Evolutionary conservation across 805 yeast genomes (phyloP).

Genomic region (Hanseniaspora pseudoguilliermondii): DNA sequence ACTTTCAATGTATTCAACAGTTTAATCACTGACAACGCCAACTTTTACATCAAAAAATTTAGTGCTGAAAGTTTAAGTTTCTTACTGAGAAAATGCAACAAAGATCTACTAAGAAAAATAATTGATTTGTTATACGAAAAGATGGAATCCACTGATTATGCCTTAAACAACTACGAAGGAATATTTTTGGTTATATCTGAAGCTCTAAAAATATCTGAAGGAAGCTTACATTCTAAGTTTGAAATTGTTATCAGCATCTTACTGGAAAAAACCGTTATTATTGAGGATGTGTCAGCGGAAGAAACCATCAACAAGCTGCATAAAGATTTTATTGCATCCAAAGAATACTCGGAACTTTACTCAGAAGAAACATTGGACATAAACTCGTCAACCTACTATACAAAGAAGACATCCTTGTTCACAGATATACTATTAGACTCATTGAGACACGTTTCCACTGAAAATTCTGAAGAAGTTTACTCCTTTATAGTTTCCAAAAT

Average conservation of each 20-base stretch:
- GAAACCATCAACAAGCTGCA: background rate
- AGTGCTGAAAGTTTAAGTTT: conserved; percentile 86
- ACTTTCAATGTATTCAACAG: conserved; percentile 59
- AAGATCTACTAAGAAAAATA: conserved; percentile 35
- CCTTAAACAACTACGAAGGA: conserved; percentile 42
- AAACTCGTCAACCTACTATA: conserved; percentile 18
- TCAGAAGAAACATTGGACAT: conserved; percentile 13
- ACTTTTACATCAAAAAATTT: conserved; percentile 54
- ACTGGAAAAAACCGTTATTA: conserved; percentile 24
- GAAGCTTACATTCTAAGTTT: conserved; percentile 64
- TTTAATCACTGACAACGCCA: conserved; percentile 45
- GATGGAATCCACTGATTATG: conserved; percentile 24
- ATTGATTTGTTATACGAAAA: conserved; percentile 34
- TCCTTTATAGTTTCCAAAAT: conserved; percentile 23
- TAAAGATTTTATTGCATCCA: conserved; percentile 19
- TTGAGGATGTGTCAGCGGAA: conserved; percentile 12
- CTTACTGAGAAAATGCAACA: conserved; percentile 54
- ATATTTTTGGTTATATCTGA: conserved; percentile 54
- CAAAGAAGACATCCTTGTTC: conserved; percentile 30
- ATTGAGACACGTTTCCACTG: conserved; percentile 40
- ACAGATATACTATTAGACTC: conserved; percentile 47
- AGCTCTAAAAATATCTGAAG: conserved; percentile 58
- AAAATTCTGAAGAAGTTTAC: conserved; percentile 37
- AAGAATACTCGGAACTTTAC: conserved; percentile 15
- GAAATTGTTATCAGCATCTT: conserved; percentile 36